A percentile compares a stretch with the other conserved stretches of the same genome.
Conservation (phyloP, 1,284 basidiomycete species). For the Sporisorium scitamineum region DNA sequence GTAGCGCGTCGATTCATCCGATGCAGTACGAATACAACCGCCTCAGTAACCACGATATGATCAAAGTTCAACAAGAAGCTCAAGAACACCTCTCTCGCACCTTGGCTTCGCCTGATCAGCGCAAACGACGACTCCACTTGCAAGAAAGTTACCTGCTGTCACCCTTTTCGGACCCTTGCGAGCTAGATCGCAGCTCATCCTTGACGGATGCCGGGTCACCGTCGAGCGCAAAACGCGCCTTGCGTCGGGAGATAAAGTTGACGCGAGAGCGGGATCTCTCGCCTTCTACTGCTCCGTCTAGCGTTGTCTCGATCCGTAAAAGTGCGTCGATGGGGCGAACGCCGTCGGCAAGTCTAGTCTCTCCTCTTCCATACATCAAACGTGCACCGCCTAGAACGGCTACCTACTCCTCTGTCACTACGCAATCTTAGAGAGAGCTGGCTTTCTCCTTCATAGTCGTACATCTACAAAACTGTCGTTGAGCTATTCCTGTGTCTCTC, state of each 20-base stretch:
- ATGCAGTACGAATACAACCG: conserved; percentile 33
- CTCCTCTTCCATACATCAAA: conserved; percentile 34
- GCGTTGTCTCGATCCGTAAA: background rate
- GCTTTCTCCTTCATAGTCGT: background rate
- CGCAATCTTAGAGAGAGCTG: background rate
- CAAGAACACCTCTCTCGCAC: conserved; percentile 21
- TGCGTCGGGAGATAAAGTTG: conserved; percentile 5
- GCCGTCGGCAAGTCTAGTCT: conserved; percentile 1
- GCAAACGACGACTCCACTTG: background rate
- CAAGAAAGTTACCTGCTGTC: background rate
- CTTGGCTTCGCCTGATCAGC: conserved; percentile 5
- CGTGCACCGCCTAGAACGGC: conserved; percentile 18
- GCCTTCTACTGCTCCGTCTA: background rate
- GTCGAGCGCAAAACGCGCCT: background rate
- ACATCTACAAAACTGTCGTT: too few relatives aligned
- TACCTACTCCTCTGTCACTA: background rate
- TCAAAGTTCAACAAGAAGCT: conserved; percentile 28
- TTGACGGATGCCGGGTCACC: background rate
- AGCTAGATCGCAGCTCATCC: background rate
- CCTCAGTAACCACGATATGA: conserved; percentile 20
- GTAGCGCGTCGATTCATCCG: background rate
- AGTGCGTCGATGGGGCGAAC: background rate
- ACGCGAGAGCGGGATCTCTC: background rate
- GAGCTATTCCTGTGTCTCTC: too few relatives aligned
- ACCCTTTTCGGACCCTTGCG: background rate